phyloP scores from a whole-genome alignment of 177 flowering plant species.

The Vitis hybrid region DNA sequence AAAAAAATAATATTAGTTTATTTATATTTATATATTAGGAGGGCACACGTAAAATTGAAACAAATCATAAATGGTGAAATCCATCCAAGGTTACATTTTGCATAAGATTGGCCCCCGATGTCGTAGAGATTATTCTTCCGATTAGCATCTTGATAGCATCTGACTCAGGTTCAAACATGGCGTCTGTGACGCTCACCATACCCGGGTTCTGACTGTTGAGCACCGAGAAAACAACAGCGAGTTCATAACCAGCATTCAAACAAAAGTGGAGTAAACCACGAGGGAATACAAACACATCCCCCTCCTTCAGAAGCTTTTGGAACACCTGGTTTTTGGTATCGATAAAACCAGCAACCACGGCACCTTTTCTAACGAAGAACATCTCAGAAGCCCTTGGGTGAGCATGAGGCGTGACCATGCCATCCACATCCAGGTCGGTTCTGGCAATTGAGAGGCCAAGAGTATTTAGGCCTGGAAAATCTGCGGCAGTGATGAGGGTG shows the following conservation, averaged over 20 bases:
- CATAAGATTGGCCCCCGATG: background rate
- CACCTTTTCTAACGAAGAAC: conserved; percentile 50
- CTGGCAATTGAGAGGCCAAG: conserved; percentile 67
- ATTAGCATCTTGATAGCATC: conserved; percentile 3
- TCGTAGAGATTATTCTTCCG: conserved; percentile 8
- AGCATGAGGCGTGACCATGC: conserved; percentile 54
- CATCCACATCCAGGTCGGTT: conserved; percentile 53
- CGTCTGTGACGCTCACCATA: conserved; percentile 33
- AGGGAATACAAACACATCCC: conserved; percentile 68
- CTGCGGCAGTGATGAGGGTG: conserved; percentile 47
- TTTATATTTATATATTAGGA: too few relatives aligned
- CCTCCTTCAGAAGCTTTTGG: conserved; percentile 37
- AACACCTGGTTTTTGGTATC: conserved; percentile 46
- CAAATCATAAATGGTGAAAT: background rate
- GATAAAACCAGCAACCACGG: conserved; percentile 60
- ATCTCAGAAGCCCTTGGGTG: conserved; percentile 84
- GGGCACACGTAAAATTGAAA: background rate
- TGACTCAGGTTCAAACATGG: conserved; percentile 35
- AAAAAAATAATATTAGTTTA: too few relatives aligned
- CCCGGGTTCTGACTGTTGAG: conserved; percentile 82
- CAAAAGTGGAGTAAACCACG: conserved; percentile 62
- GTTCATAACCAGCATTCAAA: conserved; percentile 52
- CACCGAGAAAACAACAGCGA: conserved; percentile 54
- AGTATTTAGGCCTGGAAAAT: conserved; percentile 75
- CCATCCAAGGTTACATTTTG: background rate